Conservation (phyloP, 352 stramenopile species). For the Aphanomyces astaci region DNA sequence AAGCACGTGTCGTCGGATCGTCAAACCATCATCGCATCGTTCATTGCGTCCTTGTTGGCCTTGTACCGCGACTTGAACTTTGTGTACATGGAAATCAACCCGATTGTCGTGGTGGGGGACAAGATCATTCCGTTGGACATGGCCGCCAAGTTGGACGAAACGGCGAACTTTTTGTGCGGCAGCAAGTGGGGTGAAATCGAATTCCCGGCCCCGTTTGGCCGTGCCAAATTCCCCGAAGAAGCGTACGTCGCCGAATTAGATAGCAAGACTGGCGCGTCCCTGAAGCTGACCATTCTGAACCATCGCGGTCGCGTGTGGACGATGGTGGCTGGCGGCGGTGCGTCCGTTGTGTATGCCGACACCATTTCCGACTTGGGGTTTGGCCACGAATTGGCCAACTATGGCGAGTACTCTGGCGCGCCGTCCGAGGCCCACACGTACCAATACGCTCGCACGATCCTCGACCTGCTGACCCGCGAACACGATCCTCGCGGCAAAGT, state of each 20-base stretch:
- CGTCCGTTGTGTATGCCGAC: slow-evolving; percentile 95
- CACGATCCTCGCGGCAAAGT: slow-evolving; percentile 89
- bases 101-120: slow-evolving; percentile 89
- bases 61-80: slow-evolving; percentile 94
- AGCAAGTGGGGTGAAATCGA: slow-evolving; percentile 90
- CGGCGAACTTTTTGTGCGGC: slow-evolving; percentile 90
- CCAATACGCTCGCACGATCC: slow-evolving; percentile 95
- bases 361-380: slow-evolving; percentile 95
- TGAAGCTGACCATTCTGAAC: slow-evolving; percentile 97
- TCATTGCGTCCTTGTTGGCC: slow-evolving; percentile 87
- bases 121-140: slow-evolving; percentile 93
- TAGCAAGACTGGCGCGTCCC: slow-evolving; percentile 90
- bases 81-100: slow-evolving; percentile 98
- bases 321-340: slow-evolving; percentile 94
- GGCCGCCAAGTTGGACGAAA: slow-evolving; percentile 96
- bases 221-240: slow-evolving; percentile 93
- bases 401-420: slow-evolving; percentile 96
- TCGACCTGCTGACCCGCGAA: slow-evolving; percentile 92
- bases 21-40: slow-evolving; percentile 78
- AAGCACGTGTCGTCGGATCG: slow-evolving; percentile 69
- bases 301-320: slow-evolving; percentile 93
- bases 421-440: slow-evolving; percentile 94
- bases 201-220: slow-evolving; percentile 93
- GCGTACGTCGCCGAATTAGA: slow-evolving; percentile 93
- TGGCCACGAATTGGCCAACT: slow-evolving; percentile 93